These are phyloP conservation scores for Phytophthora sp. DNA, from an alignment of 352 stramenopile species.

Conservation along the genomic window DNA sequence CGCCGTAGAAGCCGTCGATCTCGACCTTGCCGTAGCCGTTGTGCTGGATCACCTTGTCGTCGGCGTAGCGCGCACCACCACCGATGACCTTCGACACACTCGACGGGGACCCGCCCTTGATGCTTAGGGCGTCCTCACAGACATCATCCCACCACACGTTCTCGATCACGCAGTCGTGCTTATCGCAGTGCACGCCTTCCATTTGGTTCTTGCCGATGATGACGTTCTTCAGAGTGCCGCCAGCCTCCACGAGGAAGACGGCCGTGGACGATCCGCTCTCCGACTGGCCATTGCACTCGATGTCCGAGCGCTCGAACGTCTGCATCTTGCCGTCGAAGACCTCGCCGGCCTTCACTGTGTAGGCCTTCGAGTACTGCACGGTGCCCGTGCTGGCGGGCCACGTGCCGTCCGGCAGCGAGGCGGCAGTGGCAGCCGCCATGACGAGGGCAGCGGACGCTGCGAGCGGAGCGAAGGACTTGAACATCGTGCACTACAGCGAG, in stretches of 20 bases:
- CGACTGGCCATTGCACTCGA: not conserved
- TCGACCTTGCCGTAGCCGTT: not conserved
- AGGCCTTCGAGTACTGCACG: slow-evolving; percentile 13
- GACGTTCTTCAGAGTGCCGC: not conserved
- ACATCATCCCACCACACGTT: not conserved
- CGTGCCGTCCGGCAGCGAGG: slow-evolving; percentile 23
- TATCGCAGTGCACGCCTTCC: not conserved
- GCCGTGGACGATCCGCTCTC: slow-evolving; percentile 2
- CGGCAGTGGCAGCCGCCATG: slow-evolving; percentile 3
- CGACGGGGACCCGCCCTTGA: not conserved
- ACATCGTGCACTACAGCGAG: slow-evolving; percentile 2
- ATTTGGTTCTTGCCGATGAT: slow-evolving; percentile 1
- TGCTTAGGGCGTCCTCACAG: not conserved
- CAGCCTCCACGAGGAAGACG: slow-evolving; percentile 13
- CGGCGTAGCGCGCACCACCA: not conserved
- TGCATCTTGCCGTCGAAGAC: slow-evolving; percentile 10
- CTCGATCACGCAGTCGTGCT: not conserved
- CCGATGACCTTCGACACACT: not conserved
- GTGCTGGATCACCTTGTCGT: not conserved
- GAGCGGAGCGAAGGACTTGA: slow-evolving; percentile 11
- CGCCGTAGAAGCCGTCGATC: not conserved
- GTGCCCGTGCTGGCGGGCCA: slow-evolving; percentile 15
- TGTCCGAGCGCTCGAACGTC: slow-evolving; percentile 10
- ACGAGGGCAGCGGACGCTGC: slow-evolving; percentile 4
- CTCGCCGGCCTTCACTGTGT: slow-evolving; percentile 10